Conservation (phyloP, 2,329 filamentous ascomycete species). For the Fusarium nygamai region DNA sequence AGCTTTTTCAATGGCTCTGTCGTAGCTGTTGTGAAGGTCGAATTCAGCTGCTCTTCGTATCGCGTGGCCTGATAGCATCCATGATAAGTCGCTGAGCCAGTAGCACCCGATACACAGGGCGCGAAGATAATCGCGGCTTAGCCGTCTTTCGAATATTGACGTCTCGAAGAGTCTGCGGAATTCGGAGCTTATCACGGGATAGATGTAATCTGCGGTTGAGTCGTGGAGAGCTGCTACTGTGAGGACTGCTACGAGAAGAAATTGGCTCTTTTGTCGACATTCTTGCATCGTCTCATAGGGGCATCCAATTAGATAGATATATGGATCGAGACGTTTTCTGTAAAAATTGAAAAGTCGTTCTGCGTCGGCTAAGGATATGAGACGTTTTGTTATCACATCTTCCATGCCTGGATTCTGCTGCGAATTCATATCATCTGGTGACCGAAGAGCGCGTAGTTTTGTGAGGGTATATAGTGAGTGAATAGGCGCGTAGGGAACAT, state of each 20-base stretch:
- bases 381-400: constrained; percentile 50
- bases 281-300: constrained; percentile 59
- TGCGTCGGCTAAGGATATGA: constrained; percentile 57
- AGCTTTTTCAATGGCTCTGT: constrained; percentile 48
- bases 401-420: constrained; percentile 19
- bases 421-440: constrained; percentile 38
- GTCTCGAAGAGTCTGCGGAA: constrained; percentile 63
- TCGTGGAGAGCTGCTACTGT: constrained; percentile 68
- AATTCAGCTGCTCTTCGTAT: constrained; percentile 58
- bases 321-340: constrained; percentile 59
- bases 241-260: constrained; percentile 64
- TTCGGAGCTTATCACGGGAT: constrained; percentile 63
- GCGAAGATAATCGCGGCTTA: constrained; percentile 62
- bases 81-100: constrained; percentile 69
- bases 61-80: constrained; percentile 66
- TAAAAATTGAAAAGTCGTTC: constrained; percentile 61
- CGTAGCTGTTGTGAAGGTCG: constrained; percentile 53
- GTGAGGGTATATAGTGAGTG: constrained; percentile 50
- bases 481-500: constrained; percentile 48
- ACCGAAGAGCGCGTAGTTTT: constrained; percentile 46
- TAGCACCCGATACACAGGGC: constrained; percentile 69
- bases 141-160: constrained; percentile 47
- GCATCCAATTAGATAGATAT: constrained; percentile 61
- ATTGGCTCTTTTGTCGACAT: constrained; percentile 63
- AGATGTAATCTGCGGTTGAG: constrained; percentile 59